Evolutionary conservation across 1,139 yeast genomes (phyloP).

Genomic region (Williopsis jadinii): DNA sequence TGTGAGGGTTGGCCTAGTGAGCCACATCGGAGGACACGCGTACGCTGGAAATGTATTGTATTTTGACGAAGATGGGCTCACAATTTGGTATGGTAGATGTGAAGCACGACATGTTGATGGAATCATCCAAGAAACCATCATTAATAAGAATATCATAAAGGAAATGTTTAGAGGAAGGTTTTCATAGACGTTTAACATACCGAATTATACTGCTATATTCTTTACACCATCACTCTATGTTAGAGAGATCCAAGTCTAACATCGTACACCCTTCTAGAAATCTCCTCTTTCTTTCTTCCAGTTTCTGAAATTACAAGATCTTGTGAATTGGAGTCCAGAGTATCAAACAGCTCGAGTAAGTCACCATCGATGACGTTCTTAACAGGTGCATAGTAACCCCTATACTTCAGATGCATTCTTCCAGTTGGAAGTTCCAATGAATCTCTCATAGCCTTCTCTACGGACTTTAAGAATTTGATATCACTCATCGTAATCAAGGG

Average conservation of each 20-base stretch:
- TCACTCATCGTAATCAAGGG: conserved; percentile 66
- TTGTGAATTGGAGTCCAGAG: conserved; percentile 34
- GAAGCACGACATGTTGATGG: conserved; percentile 62
- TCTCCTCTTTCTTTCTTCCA: conserved; percentile 51
- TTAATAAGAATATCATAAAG: conserved; percentile 39
- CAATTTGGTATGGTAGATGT: conserved; percentile 69
- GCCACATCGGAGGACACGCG: conserved; percentile 75
- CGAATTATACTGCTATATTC: no score
- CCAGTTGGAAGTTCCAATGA: conserved; percentile 33
- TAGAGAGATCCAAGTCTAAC: conserved; percentile 35
- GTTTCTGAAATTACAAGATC: conserved; percentile 43
- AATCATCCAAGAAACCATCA: conserved; percentile 46
- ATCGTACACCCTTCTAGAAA: conserved; percentile 55
- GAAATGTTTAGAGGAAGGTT: conserved; percentile 45
- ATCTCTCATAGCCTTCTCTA: conserved; percentile 46
- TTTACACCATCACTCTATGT: neutral
- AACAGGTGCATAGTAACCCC: conserved; percentile 76
- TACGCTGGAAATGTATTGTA: conserved; percentile 71
- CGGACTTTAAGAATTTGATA: conserved; percentile 45
- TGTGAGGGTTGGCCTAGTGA: conserved; percentile 46
- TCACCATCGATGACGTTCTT: conserved; percentile 85
- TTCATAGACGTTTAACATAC: neutral
- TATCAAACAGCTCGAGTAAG: conserved; percentile 52
- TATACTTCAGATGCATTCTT: conserved; percentile 57
- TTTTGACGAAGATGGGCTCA: conserved; percentile 36